These are phyloP conservation scores for Geotrichum macrosporum DNA, from an alignment of 1,139 yeast species.

Conservation along the genomic window DNA sequence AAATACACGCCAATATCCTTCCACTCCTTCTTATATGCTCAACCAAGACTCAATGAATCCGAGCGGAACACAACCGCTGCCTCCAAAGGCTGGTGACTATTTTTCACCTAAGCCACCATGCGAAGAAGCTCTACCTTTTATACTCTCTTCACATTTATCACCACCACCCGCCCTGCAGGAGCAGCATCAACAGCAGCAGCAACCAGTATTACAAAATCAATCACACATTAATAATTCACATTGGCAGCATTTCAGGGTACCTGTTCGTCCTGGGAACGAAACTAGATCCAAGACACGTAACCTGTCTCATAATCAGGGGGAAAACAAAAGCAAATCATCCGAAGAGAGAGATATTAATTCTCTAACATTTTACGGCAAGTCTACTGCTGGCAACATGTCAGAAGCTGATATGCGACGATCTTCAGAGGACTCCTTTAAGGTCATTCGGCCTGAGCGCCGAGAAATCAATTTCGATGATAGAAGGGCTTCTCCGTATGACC, in stretches of 20 bases:
- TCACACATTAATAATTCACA: constrained; percentile 4
- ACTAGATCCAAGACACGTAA: neutral
- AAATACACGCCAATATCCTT: constrained; percentile 25
- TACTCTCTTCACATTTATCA: neutral
- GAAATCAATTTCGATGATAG: constrained; percentile 82
- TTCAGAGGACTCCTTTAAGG: constrained; percentile 51
- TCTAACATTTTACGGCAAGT: constrained; percentile 6
- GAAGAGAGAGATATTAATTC: constrained; percentile 9
- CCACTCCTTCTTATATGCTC: constrained; percentile 34
- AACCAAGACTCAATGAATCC: constrained; percentile 21
- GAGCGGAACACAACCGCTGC: constrained; percentile 10
- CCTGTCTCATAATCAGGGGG: neutral
- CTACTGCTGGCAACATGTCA: constrained; percentile 16
- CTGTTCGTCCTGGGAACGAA: constrained; percentile 1
- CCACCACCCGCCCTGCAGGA: constrained; percentile 2
- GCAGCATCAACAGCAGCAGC: neutral
- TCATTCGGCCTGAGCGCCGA: constrained; percentile 57
- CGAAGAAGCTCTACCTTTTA: too few species aligned
- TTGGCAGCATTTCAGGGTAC: constrained; percentile 17
- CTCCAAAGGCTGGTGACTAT: constrained; percentile 17
- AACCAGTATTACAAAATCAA: neutral
- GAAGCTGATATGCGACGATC: constrained; percentile 16
- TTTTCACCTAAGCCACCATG: constrained; percentile 16
- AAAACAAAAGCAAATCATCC: constrained; percentile 1
- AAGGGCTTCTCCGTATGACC: constrained; percentile 66